phyloP scores from a whole-genome alignment of 805 yeast genomes.

The Priceomyces medius region DNA sequence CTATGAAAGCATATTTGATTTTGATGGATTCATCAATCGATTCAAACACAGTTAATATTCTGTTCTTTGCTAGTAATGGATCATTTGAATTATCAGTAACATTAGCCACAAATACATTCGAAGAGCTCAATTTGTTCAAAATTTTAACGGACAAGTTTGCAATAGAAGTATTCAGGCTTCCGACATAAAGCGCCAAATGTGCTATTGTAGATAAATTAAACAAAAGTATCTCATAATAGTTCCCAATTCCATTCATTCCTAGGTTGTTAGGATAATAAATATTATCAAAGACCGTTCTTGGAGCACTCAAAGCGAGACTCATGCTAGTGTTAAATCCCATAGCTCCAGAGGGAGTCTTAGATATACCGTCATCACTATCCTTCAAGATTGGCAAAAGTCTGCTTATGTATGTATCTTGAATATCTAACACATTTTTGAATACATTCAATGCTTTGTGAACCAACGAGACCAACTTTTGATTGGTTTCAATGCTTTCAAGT shows the following conservation, averaged over 20 bases:
- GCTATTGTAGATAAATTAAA: slow-evolving; percentile 71
- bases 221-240: slow-evolving; percentile 70
- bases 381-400: slow-evolving; percentile 52
- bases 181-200: slow-evolving; percentile 72
- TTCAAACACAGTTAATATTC: slow-evolving; percentile 67
- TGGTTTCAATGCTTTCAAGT: slow-evolving; percentile 51
- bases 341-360: slow-evolving; percentile 2
- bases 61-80: slow-evolving; percentile 46
- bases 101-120: slow-evolving; percentile 43
- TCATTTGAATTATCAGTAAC: slow-evolving; percentile 18
- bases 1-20: slow-evolving; percentile 69
- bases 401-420: slow-evolving; percentile 61
- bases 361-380: slow-evolving; percentile 24
- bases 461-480: slow-evolving; percentile 22
- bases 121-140: slow-evolving; percentile 48
- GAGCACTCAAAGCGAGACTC: slow-evolving; percentile 25
- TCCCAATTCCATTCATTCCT: slow-evolving; percentile 59
- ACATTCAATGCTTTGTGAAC: slow-evolving; percentile 37
- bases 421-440: slow-evolving; percentile 43
- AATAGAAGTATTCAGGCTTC: slow-evolving; percentile 49
- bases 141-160: slow-evolving; percentile 56
- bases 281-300: slow-evolving; percentile 24
- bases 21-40: slow-evolving; percentile 77
- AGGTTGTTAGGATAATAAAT: slow-evolving; percentile 41
- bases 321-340: slow-evolving; percentile 27